Percentiles rank a stretch among this genome's conserved stretches.
Conservation (phyloP, 169 alveolate genomes). For the Plasmodium coatneyi region DNA sequence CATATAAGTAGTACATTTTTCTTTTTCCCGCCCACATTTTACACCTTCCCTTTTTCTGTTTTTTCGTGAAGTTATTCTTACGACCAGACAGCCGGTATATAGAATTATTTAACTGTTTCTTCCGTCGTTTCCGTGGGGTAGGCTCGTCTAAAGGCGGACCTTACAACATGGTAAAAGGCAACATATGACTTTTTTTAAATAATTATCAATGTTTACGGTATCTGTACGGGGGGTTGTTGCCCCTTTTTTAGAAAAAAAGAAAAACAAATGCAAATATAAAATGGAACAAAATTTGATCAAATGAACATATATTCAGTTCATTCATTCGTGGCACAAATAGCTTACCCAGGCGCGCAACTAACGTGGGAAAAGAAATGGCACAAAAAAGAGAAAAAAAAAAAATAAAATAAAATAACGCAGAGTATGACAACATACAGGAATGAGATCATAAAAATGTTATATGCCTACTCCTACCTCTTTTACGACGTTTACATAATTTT, state of each 20-base stretch:
- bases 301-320: background rate
- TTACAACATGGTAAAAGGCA: background rate
- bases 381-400: background rate
- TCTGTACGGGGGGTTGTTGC: background rate
- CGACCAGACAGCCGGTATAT: background rate
- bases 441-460: background rate
- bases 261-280: background rate
- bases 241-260: background rate
- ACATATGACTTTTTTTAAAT: background rate
- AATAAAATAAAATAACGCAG: background rate
- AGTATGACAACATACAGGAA: background rate
- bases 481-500: background rate
- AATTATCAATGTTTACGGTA: background rate
- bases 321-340: background rate
- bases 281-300: background rate
- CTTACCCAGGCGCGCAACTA: background rate
- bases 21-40: background rate
- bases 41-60: background rate
- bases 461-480: background rate
- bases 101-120: background rate
- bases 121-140: background rate
- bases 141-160: background rate
- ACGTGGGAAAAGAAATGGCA: background rate
- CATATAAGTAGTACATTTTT: background rate
- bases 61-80: background rate